A percentile compares a stretch with the other conserved stretches of the same genome.
Conservation (phyloP, 2,329 filamentous ascomycete species). For the Tympanopsis confertula region DNA sequence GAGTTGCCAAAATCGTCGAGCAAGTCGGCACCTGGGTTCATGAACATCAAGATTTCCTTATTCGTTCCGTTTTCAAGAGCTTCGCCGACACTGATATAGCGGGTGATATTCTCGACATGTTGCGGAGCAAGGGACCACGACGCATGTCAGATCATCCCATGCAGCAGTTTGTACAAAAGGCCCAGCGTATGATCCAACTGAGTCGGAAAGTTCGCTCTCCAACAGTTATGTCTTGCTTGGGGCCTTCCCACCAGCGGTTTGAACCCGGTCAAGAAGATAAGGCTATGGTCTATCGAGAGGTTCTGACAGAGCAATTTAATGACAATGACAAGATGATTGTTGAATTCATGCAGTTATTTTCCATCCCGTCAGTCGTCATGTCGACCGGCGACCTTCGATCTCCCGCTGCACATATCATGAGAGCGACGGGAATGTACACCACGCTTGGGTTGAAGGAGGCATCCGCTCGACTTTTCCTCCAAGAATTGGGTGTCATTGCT, state of each 20-base stretch:
- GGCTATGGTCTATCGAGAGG: conserved; percentile 14
- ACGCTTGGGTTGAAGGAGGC: conserved; percentile 19
- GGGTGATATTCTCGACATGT: conserved; percentile 10
- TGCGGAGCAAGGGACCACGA: conserved; percentile 10
- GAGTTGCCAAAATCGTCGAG: conserved; percentile 31
- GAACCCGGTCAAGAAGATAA: conserved; percentile 13
- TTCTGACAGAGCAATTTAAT: conserved; percentile 27
- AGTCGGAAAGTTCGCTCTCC: conserved; percentile 27
- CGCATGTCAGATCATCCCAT: conserved; percentile 20
- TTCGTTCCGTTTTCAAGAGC: no score
- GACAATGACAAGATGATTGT: conserved; percentile 38
- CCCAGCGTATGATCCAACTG: conserved; percentile 22
- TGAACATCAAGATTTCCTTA: conserved; percentile 37
- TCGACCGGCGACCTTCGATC: conserved; percentile 27
- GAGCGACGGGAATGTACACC: conserved; percentile 41
- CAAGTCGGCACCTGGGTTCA: conserved; percentile 42
- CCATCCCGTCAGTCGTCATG: conserved; percentile 24
- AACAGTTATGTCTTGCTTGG: conserved; percentile 24
- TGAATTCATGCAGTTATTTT: conserved; percentile 39
- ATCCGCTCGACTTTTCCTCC: conserved; percentile 37
- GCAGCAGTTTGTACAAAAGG: conserved; percentile 27
- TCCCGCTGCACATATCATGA: conserved; percentile 40
- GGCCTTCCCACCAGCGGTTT: conserved; percentile 20
- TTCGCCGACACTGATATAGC: no score
- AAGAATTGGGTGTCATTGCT: conserved; percentile 48